Conservation (phyloP, 805 yeast species). For the Saccharomyces paradoxus region DNA sequence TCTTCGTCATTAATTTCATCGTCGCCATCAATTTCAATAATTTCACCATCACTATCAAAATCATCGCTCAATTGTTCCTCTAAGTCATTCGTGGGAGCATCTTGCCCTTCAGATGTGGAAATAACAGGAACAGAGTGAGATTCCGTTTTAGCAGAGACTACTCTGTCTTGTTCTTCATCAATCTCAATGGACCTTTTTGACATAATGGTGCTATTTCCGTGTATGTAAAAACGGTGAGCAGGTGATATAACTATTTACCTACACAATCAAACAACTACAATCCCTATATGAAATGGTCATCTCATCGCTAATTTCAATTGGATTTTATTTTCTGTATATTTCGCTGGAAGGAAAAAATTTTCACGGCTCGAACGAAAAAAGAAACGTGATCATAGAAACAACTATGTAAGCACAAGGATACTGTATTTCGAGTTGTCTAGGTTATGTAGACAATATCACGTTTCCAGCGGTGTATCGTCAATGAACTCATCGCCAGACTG, state of each 20-base stretch:
- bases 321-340: not conserved
- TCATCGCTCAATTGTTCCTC: constrained; percentile 89
- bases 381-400: not conserved
- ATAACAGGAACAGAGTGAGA: constrained; percentile 16
- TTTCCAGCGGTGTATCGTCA: not conserved
- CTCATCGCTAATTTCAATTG: not conserved
- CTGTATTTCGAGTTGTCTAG: not conserved
- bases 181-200: constrained; percentile 43
- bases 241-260: not conserved
- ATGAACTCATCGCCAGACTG: constrained; percentile 1
- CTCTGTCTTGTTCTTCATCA: constrained; percentile 34
- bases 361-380: not conserved
- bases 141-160: constrained; percentile 35
- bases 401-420: not conserved
- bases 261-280: not conserved
- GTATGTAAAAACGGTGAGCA: not conserved
- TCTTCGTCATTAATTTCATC: constrained; percentile 36
- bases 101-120: constrained; percentile 31
- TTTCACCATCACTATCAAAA: constrained; percentile 84
- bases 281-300: not conserved
- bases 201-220: constrained; percentile 26
- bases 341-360: not conserved
- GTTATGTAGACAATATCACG: not conserved
- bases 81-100: constrained; percentile 69
- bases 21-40: constrained; percentile 68